phyloP scores from a whole-genome alignment of 805 yeast species.

The Candida koratica region DNA sequence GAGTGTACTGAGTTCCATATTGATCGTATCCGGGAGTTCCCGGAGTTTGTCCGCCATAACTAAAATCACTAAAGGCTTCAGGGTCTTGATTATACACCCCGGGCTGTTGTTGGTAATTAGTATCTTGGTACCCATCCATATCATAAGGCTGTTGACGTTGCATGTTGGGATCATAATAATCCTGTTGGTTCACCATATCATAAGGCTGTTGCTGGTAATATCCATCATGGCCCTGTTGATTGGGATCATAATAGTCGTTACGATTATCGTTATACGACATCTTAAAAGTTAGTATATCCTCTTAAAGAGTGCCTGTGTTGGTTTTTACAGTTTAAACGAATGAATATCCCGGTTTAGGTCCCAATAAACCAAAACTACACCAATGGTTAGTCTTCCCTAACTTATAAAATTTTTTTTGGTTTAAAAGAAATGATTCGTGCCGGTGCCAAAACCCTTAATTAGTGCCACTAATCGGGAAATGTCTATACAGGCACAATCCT shows the following conservation, averaged over 20 bases:
- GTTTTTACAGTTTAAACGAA: conserved; percentile 1
- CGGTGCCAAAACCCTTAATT: conserved; percentile 1
- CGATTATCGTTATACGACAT: conserved; percentile 60
- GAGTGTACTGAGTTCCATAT: conserved; percentile 70
- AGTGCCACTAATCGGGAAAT: conserved; percentile 7
- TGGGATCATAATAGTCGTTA: conserved; percentile 45
- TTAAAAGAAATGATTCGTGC: conserved; percentile 3
- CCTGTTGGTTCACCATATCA: conserved; percentile 29
- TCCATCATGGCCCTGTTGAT: conserved; percentile 33
- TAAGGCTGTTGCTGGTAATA: conserved; percentile 32
- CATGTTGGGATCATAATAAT: conserved; percentile 47
- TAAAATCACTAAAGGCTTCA: conserved; percentile 65
- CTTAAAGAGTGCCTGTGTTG: neutral
- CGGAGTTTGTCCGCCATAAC: conserved; percentile 47
- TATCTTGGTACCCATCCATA: conserved; percentile 46
- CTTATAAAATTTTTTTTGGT: conserved; percentile 1
- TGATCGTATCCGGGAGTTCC: conserved; percentile 70
- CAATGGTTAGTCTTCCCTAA: conserved; percentile 1
- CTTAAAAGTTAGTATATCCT: conserved; percentile 17
- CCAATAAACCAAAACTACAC: no score
- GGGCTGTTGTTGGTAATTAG: conserved; percentile 37
- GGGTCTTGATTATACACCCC: conserved; percentile 44
- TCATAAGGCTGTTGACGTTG: conserved; percentile 48
- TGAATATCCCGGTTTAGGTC: no score
- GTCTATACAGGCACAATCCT: conserved; percentile 2